Evolutionary conservation across 805 yeast species (phyloP).

Genomic region (Metschnikowia peoriensis): DNA sequence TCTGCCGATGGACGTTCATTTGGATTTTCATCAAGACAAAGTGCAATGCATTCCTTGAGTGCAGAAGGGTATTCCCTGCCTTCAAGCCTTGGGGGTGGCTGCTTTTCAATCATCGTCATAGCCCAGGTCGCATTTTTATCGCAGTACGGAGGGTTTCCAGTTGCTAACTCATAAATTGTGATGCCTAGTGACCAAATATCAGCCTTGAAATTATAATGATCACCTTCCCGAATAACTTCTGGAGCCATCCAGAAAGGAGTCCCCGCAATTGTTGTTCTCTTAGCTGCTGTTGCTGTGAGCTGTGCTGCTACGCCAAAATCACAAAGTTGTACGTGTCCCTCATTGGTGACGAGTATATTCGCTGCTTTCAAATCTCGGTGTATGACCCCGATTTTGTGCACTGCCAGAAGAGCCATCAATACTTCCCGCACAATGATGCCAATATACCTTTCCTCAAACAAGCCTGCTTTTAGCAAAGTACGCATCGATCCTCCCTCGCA

Average conservation of each 20-base stretch:
- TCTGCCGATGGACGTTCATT: constrained; percentile 86
- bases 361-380: constrained; percentile 98
- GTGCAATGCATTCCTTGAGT: constrained; percentile 84
- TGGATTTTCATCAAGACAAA: constrained; percentile 92
- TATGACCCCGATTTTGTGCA: constrained; percentile 87
- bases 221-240: constrained; percentile 91
- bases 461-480: constrained; percentile 82
- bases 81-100: constrained; percentile 92
- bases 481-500: constrained; percentile 96
- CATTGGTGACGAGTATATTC: constrained; percentile 82
- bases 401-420: constrained; percentile 69
- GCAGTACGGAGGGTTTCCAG: constrained; percentile 97
- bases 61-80: constrained; percentile 77
- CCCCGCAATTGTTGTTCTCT: constrained; percentile 93
- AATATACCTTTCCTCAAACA: constrained; percentile 77
- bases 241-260: constrained; percentile 99
- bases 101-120: constrained; percentile 88
- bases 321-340: constrained; percentile 87
- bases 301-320: constrained; percentile 99
- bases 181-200: constrained; percentile 98
- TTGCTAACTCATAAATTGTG: constrained; percentile 89
- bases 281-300: constrained; percentile 66
- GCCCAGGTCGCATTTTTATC: constrained; percentile 95
- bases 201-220: constrained; percentile 82
- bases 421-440: constrained; percentile 85